Base-by-base conservation (phyloP, 2,329 filamentous ascomycete genomes). In the Pezicula carpinea region DNA sequence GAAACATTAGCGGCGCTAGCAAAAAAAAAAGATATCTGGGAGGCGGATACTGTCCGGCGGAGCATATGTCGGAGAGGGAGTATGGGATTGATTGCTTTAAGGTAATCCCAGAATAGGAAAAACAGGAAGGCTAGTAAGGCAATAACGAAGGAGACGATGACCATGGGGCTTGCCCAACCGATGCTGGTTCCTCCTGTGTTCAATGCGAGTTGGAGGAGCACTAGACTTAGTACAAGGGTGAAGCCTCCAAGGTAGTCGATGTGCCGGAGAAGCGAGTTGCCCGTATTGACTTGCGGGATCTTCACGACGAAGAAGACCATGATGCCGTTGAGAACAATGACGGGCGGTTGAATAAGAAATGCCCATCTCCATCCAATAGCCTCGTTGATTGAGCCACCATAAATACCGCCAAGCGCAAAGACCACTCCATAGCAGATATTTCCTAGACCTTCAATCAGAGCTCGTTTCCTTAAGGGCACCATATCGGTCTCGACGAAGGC, bases 361-460 rank as follows among this genome's bases (percentile, higher is more conserved):
- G 85, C 77, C 80, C 83, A 88, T 55, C 85, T 71, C 85, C 86
- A 89, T 26, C 85, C 83, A 39, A 89, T 72, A 6, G 72, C 76
- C 61, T 89, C 85, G 0, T 83, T 78, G n/a, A 89, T 63, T 7
- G 85, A 63, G 3, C 87, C 86, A 55, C 79, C 87, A 1, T 89
- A 57, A 0, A 85, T 82, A 4, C 82, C 85, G 2, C 87, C 87
- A 6, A 75, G 71, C 4, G 79, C 78, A 6, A 82, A 75, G 17
- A 84, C 86, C 18, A 72, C 68, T 0, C 83, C 83, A 57, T 77
- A 89, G 40, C 88, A 73, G 50, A 89, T 75, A 61, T 88, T 89
- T 57, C 87, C 72, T 45, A 68, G 66, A 2, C 85, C 85, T 62
- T 89, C 83, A 79, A 82, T 89, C 11, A 83, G 70, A 3, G 85